Conservation (phyloP, 345 rosid genomes). For the Boechera stricta region DNA sequence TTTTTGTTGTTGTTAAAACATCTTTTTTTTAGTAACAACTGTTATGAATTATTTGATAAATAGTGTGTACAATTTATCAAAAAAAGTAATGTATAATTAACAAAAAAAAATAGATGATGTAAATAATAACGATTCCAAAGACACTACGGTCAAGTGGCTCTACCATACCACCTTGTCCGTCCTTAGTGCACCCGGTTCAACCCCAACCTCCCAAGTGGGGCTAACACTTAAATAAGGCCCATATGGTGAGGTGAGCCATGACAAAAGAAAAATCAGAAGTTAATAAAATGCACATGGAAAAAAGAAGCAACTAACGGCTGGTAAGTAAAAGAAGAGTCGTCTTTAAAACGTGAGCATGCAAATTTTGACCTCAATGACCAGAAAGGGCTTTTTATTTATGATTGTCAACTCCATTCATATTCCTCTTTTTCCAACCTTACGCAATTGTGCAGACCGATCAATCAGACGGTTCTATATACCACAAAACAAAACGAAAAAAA, state of each 20-base stretch:
- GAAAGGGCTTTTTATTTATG: background rate
- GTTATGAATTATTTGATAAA: too few relatives aligned
- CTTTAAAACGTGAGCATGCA: constrained; percentile 16
- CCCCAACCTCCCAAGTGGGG: background rate
- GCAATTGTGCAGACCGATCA: constrained; percentile 20
- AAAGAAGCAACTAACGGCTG: constrained; percentile 13
- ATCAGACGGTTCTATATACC: background rate
- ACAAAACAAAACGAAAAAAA: background rate
- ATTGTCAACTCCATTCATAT: background rate
- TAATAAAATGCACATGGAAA: constrained; percentile 11
- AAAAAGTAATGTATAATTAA: too few relatives aligned
- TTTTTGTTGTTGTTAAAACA: too few relatives aligned
- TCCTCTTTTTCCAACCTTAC: constrained; percentile 31
- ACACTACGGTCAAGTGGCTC: background rate
- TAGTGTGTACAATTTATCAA: too few relatives aligned
- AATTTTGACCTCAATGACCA: constrained; percentile 26
- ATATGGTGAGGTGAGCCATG: background rate
- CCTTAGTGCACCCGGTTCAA: background rate
- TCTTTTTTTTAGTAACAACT: too few relatives aligned
- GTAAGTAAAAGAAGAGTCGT: constrained; percentile 28
- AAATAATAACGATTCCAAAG: too few relatives aligned
- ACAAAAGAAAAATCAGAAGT: background rate
- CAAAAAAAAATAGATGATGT: too few relatives aligned
- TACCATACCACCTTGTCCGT: background rate
- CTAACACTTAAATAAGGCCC: background rate